Evolutionary conservation across 192 early-diverging fungal species (phyloP).

Genomic region (Linnemannia exigua): DNA sequence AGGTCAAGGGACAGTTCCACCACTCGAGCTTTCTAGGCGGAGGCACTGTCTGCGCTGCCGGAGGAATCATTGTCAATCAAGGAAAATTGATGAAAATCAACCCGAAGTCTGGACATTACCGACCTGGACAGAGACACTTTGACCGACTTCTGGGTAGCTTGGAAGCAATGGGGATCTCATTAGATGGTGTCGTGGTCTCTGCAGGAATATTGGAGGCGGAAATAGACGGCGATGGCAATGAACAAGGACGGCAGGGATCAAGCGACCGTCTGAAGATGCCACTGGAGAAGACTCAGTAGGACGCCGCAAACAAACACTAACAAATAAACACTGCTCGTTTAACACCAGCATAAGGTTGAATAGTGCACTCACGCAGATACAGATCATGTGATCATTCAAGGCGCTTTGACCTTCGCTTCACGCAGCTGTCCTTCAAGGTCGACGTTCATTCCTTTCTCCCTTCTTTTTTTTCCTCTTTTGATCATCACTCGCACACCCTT

Average conservation of each 20-base stretch:
- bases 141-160: conserved; percentile 35
- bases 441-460: background rate
- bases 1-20: conserved; percentile 60
- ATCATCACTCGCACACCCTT: background rate
- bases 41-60: conserved; percentile 55
- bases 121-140: conserved; percentile 57
- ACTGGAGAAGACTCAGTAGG: conserved; percentile 8
- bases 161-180: conserved; percentile 29
- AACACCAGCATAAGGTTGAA: background rate
- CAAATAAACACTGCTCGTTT: background rate
- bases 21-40: conserved; percentile 61
- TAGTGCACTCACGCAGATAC: no score
- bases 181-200: conserved; percentile 43
- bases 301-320: background rate
- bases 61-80: conserved; percentile 47
- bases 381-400: background rate
- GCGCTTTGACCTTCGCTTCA: background rate
- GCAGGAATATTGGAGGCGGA: conserved; percentile 24
- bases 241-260: background rate
- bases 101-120: conserved; percentile 62
- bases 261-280: conserved; percentile 8
- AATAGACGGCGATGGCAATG: background rate
- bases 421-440: background rate
- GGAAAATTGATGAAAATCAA: conserved; percentile 58
- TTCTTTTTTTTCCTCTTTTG: conserved; percentile 8